A percentile compares a stretch with the other conserved stretches of the same genome.
Evolutionary conservation across 2,329 filamentous ascomycete species (phyloP).

Genomic region (Penicillium aurantiogriseum): DNA sequence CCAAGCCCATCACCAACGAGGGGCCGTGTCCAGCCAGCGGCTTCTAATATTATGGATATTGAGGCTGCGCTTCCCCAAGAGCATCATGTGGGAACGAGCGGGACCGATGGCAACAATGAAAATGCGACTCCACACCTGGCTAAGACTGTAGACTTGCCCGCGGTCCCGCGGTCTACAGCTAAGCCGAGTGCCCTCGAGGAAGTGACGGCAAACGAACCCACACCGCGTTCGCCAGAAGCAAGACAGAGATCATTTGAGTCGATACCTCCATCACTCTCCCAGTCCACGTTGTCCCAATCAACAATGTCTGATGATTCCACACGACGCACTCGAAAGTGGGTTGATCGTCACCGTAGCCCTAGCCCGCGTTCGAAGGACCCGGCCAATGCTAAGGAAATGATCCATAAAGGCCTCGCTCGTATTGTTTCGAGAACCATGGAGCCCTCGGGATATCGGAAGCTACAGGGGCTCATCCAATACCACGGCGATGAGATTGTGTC

Average conservation of each 20-base stretch:
- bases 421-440: slow-evolving; percentile 40
- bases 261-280: slow-evolving; percentile 9
- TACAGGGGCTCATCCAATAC: slow-evolving; percentile 42
- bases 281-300: slow-evolving; percentile 6
- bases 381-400: slow-evolving; percentile 37
- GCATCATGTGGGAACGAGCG: not conserved
- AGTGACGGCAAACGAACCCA: slow-evolving; percentile 40
- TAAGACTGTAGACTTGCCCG: slow-evolving; percentile 18
- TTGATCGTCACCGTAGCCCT: slow-evolving; percentile 36
- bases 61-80: slow-evolving; percentile 13
- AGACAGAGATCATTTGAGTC: slow-evolving; percentile 16
- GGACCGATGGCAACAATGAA: slow-evolving; percentile 23
- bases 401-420: slow-evolving; percentile 38
- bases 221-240: slow-evolving; percentile 16
- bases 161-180: slow-evolving; percentile 21
- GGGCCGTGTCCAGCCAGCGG: slow-evolving; percentile 12
- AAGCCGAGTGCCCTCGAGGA: slow-evolving; percentile 39
- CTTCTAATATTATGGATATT: slow-evolving; percentile 6
- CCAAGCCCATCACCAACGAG: slow-evolving; percentile 22
- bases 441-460: slow-evolving; percentile 43
- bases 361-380: slow-evolving; percentile 42
- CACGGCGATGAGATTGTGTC: slow-evolving; percentile 37
- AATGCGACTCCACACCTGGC: slow-evolving; percentile 20
- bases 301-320: slow-evolving; percentile 23
- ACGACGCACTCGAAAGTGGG: slow-evolving; percentile 35